These are phyloP conservation scores for Rhizopogon vesiculosus DNA, from an alignment of 768 basidiomycete genomes.

Conservation along the genomic window DNA sequence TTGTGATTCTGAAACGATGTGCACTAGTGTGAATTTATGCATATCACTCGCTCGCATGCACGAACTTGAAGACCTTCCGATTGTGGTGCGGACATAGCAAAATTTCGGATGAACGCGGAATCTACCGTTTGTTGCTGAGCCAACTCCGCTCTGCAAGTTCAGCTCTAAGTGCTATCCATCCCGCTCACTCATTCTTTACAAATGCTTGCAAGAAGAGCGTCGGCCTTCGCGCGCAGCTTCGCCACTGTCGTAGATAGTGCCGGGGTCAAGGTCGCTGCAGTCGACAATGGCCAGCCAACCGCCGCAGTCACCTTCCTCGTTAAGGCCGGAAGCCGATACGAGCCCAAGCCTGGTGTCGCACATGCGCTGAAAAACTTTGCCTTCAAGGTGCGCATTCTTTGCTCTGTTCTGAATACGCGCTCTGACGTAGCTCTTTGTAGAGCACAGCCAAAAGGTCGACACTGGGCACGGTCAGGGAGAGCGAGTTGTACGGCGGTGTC, in stretches of 20 bases:
- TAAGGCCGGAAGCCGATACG: constrained; percentile 89
- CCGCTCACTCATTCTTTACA: constrained; percentile 25
- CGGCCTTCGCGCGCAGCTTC: constrained; percentile 64
- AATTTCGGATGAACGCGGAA: constrained; percentile 23
- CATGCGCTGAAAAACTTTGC: constrained; percentile 97
- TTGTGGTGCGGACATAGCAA: constrained; percentile 3
- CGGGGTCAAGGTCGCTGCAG: constrained; percentile 81
- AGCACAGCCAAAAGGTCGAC: constrained; percentile 84
- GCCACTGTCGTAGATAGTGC: constrained; percentile 78
- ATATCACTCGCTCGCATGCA: neutral
- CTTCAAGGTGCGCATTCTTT: constrained; percentile 75
- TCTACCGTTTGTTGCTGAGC: constrained; percentile 7
- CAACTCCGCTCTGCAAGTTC: constrained; percentile 20
- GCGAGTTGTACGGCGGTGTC: constrained; percentile 90
- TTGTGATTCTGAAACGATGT: neutral
- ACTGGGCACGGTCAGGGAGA: constrained; percentile 85
- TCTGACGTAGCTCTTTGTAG: constrained; percentile 36
- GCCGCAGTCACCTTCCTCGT: constrained; percentile 84
- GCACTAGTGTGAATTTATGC: neutral
- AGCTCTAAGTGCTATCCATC: constrained; percentile 9
- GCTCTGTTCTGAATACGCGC: neutral
- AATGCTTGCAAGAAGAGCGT: constrained; percentile 64
- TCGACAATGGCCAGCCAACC: constrained; percentile 81
- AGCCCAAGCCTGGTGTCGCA: constrained; percentile 85
- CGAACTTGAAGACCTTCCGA: neutral